Base-by-base conservation (phyloP, 495 filamentous ascomycete genomes). In the Evansstolkia leycettana region DNA sequence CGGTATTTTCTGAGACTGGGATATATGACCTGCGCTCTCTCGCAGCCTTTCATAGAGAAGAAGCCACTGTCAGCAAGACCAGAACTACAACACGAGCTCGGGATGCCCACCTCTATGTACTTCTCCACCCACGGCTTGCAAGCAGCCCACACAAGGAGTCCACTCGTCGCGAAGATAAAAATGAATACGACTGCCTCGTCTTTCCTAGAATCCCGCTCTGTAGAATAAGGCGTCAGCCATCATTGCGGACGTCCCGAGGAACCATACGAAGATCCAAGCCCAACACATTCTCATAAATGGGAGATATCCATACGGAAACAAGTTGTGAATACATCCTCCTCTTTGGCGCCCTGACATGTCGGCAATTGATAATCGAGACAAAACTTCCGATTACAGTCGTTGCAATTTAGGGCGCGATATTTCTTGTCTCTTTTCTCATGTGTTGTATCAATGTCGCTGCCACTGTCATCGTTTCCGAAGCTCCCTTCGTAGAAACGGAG, bases 101-200 rank as follows among this genome's bases (percentile, higher is more conserved):
- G 4, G 5, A 23, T 23, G 20, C 28, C 14, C 5, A 68, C 70
- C 55, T 73, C 72, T 34, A 69, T 46, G 60, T 67, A 77, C 45
- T 67, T 65, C 38, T 69, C 58, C 18, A 78, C 67, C 62, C 78
- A 80, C 24, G 75, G 67, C 55, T 76, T 77, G 12, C 82, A 55
- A 11, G 72, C 73, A 1, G 90, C 89, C 76, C 84, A 95, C 19
- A 65, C 69, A 36, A 96, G 62, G 42, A 98, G 51, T 2, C 83
- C 83, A n/a, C 75, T 67, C 4, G 88, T 95, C 23, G 83, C 80
- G 38, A 87, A 58, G 16, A 98, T 85, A 52, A 98, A 98, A 4
- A 87, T 80, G 52, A 88, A 82, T 0, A 98, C 88, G 17, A 98
- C 87, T 20, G 87, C 71, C 56, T 85, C 71, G 47, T 94, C 89